Evolutionary conservation across 2,329 filamentous ascomycete genomes (phyloP), one percentile per base, ranked within the genome.

Genomic region (Penicillium sclerotiorum): DNA sequence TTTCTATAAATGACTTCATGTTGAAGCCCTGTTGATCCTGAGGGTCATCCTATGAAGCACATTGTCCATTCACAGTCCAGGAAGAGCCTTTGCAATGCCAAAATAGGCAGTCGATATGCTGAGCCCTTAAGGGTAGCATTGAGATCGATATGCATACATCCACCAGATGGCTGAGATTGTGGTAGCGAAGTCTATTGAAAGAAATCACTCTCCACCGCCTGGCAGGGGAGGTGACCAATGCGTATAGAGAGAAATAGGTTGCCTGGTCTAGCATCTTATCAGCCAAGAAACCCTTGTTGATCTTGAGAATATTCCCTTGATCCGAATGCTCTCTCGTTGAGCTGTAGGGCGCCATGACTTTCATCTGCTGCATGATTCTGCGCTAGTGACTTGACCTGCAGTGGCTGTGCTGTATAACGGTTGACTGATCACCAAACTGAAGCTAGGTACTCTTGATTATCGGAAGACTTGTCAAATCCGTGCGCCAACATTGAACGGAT

Each of bases 211-310:
- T 23, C 36, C 43, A 47, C 44, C 17, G 48, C 52, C 48, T 32
- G 22, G 35, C 5, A 21, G 18, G 33, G 11, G 27, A 12, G 5
- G 15, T 22, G 21, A 30, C 57, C 57, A 59, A 55, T 58, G 33
- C 41, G 12, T 21, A 36, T n/a, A 13, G 12, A 49, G 47, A 32
- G 45, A 59, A 59, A 58, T 53, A 35, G 50, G 56, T 36, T 60
- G 58, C 55, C 55, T 57, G 41, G 35, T 18, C 17, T n/a, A 47
- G 46, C 2, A 9, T 35, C 8, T 22, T 21, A 41, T 45, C 8
- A 33, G 57, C 57, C 55, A 58, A 58, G 57, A 6, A 45, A n/a
- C 7, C 17, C 12, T 18, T 11, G 12, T 28, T n/a, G 37, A 27
- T 22, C 22, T n/a, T n/a, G n/a, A n/a, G n/a, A n/a, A n/a, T n/a